A percentile compares a stretch with the other conserved stretches of the same genome.
phyloP scores from a whole-genome alignment of 179 eudicot genomes.

The Gypsophila paniculata region DNA sequence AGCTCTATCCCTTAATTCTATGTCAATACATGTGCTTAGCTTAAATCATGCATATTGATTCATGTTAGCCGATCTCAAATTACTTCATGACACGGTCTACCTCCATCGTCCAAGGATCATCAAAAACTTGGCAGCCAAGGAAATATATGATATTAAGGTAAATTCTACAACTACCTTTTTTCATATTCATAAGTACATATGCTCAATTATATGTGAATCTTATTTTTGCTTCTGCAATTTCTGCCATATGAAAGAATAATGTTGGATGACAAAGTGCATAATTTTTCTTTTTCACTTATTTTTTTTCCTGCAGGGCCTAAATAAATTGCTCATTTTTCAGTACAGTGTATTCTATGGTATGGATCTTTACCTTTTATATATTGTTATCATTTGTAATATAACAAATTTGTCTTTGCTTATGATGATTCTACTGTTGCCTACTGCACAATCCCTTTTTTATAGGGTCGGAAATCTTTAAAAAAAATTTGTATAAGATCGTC shows the following conservation, averaged over 20 bases:
- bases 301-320: constrained; percentile 26
- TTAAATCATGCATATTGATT: no score
- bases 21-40: no score
- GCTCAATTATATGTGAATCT: not conserved
- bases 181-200: not conserved
- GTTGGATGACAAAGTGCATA: constrained; percentile 22
- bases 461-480: not conserved
- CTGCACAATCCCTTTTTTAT: no score
- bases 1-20: no score
- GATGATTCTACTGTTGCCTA: no score
- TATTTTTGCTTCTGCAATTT: constrained; percentile 15
- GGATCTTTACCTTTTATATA: constrained; percentile 25
- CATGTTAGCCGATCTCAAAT: not conserved
- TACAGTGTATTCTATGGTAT: constrained; percentile 33
- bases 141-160: constrained; percentile 13
- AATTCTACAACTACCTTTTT: constrained; percentile 5
- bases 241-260: constrained; percentile 27
- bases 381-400: constrained; percentile 20
- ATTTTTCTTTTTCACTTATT: not conserved
- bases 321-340: constrained; percentile 34
- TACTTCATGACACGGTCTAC: not conserved
- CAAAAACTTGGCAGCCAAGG: constrained; percentile 32
- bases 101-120: not conserved
- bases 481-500: not conserved
- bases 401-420: constrained; percentile 29